Percentiles rank a stretch among this genome's conserved stretches.
Conservation (phyloP, 495 filamentous ascomycete species). For the Podospora tetraspora region DNA sequence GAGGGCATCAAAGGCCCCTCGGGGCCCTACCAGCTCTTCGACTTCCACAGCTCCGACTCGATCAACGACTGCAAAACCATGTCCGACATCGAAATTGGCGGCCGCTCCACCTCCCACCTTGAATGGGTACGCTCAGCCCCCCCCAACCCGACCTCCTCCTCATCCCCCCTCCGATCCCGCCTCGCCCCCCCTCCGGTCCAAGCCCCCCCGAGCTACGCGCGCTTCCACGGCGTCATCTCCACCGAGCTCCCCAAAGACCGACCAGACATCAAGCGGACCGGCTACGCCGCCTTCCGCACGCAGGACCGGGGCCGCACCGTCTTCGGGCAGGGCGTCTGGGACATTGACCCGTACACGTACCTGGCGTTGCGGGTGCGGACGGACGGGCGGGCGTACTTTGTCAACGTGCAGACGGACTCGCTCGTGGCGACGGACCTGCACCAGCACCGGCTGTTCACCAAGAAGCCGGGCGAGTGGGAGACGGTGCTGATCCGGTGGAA, state of each 20-base stretch:
- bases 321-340: constrained; percentile 78
- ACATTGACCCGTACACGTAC: constrained; percentile 83
- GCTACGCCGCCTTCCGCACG: constrained; percentile 87
- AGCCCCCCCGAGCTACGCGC: constrained; percentile 44
- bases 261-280: constrained; percentile 63
- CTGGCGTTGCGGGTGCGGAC: constrained; percentile 86
- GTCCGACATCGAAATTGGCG: constrained; percentile 81
- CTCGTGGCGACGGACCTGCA: constrained; percentile 90
- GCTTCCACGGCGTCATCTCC: constrained; percentile 85
- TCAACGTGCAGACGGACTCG: constrained; percentile 92
- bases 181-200: constrained; percentile 41
- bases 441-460: constrained; percentile 85
- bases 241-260: constrained; percentile 72
- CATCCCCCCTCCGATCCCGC: background rate
- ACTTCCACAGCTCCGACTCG: constrained; percentile 59
- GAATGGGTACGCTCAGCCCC: constrained; percentile 61
- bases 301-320: constrained; percentile 53
- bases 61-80: constrained; percentile 71
- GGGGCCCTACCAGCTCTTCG: constrained; percentile 53
- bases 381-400: constrained; percentile 86
- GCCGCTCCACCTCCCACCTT: constrained; percentile 67
- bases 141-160: constrained; percentile 50
- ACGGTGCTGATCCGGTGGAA: constrained; percentile 82
- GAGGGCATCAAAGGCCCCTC: constrained; percentile 53
- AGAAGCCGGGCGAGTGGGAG: constrained; percentile 83